phyloP scores from a whole-genome alignment of 306 rosid species.

The Casuarina cunninghamiana region DNA sequence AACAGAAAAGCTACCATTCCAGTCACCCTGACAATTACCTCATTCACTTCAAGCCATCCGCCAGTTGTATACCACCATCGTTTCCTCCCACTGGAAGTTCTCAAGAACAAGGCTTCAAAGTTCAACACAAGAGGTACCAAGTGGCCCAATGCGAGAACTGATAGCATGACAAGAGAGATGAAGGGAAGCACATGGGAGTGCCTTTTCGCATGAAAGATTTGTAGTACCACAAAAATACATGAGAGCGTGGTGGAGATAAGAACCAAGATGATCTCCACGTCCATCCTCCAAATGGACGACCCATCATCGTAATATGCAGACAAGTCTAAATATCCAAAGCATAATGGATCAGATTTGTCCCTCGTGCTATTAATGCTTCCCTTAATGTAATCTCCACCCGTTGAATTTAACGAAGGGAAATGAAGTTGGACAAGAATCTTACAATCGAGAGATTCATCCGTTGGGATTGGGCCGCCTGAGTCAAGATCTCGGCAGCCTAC shows the following conservation, averaged over 20 bases:
- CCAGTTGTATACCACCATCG: constrained; percentile 25
- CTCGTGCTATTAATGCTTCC: constrained; percentile 60
- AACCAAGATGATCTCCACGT: constrained; percentile 54
- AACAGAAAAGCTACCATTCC: too few species aligned
- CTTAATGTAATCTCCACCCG: constrained; percentile 14
- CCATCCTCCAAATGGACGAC: constrained; percentile 49
- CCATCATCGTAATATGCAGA: constrained; percentile 19
- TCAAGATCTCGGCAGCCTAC: constrained; percentile 50
- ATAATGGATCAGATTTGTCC: constrained; percentile 39
- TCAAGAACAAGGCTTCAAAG: constrained; percentile 54
- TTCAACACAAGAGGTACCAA: constrained; percentile 59
- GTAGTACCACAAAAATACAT: constrained; percentile 48
- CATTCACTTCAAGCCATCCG: constrained; percentile 38
- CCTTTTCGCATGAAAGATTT: constrained; percentile 56
- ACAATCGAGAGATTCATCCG: constrained; percentile 43
- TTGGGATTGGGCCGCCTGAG: constrained; percentile 8
- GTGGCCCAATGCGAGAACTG: constrained; percentile 42
- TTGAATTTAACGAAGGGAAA: constrained; percentile 36
- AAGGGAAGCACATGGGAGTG: constrained; percentile 49
- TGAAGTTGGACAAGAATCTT: constrained; percentile 51
- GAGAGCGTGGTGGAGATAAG: constrained; percentile 57
- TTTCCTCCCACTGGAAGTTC: constrained; percentile 21
- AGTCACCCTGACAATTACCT: too few species aligned
- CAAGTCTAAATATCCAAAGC: constrained; percentile 41
- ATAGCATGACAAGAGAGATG: constrained; percentile 56